Base-by-base conservation (phyloP, 2,329 filamentous ascomycete genomes). In the Myriosclerotinia scirpicola region DNA sequence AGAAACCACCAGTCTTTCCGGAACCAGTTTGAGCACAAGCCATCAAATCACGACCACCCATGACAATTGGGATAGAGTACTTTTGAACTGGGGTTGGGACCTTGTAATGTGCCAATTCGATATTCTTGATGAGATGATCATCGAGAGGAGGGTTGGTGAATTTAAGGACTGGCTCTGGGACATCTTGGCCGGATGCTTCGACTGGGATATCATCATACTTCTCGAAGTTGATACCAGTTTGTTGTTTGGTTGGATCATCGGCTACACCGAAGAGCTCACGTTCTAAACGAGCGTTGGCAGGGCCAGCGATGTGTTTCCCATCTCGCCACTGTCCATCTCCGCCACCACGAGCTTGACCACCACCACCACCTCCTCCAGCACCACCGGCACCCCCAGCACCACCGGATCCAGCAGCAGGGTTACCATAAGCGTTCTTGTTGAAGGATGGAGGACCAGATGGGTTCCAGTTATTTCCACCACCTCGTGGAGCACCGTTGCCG, bases 131-230 rank as follows among this genome's bases (percentile, higher is more conserved):
- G 58, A 99, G 84, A 77, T 98, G 95, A 79, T 96, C 91, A 77
- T 99, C 95, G 73, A 99, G 86, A 76, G 95, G 95, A 72, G 95
- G 95, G 81, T 95, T 96, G 77, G 87, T 92, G 86, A 99, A 99
- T 69, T 88, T 85, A 72, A 89, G 89, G 73, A 97, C 92, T 52
- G 94, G 90, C 77, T 98, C 95, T 55, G 95, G 95, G 64, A 98
- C 93, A 77, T 96, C 88, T 64, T 92, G 89, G 69, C 95, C 95
- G 68, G 94, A 97, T 71, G 95, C 95, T 82, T 98, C 95, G 71
- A 99, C 95, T 65, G 95, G 95, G 73, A 99, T 99, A 80, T 99
- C 95, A 77, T 99, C 95, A 81, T 99, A 99, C 85, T 99, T 99
- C 83, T 97, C 90, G 79, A 99, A 99, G 87, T 99, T 99, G 90